These are phyloP conservation scores for Asterochloris sp. DNA, from an alignment of 139 green algal species.

Conservation along the genomic window DNA sequence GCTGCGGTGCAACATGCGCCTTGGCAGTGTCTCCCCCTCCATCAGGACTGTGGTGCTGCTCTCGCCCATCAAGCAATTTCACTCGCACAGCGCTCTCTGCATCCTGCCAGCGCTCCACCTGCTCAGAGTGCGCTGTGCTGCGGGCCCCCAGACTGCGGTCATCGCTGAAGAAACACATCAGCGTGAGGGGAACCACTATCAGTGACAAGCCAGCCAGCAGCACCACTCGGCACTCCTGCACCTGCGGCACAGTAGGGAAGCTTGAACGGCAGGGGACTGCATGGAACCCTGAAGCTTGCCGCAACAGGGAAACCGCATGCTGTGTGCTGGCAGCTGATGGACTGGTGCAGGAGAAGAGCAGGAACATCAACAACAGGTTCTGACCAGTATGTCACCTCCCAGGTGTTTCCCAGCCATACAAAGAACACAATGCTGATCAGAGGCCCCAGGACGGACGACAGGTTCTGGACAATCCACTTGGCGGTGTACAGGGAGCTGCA, in stretches of 20 bases:
- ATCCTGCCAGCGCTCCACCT: neutral
- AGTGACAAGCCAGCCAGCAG: conserved; percentile 27
- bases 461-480: conserved; percentile 22
- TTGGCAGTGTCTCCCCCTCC: neutral
- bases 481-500: conserved; percentile 35
- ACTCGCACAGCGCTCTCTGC: neutral
- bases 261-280: neutral
- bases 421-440: conserved; percentile 36
- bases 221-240: conserved; percentile 32
- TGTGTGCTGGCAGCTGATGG: too few species aligned
- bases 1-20: neutral
- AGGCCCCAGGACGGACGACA: conserved; percentile 29
- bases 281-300: neutral
- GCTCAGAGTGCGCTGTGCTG: neutral
- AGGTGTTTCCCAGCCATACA: conserved; percentile 35
- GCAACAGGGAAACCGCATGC: too few species aligned
- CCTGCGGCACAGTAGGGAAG: conserved; percentile 4
- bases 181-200: conserved; percentile 29
- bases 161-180: conserved; percentile 50
- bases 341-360: neutral
- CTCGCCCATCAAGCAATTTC: neutral
- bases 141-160: conserved; percentile 19
- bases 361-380: too few species aligned
- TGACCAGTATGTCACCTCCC: conserved; percentile 14
- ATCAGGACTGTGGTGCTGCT: neutral